A percentile compares a stretch with the other conserved stretches of the same genome.
phyloP scores from a whole-genome alignment of 306 rosid genomes.

The Morella rubra region DNA sequence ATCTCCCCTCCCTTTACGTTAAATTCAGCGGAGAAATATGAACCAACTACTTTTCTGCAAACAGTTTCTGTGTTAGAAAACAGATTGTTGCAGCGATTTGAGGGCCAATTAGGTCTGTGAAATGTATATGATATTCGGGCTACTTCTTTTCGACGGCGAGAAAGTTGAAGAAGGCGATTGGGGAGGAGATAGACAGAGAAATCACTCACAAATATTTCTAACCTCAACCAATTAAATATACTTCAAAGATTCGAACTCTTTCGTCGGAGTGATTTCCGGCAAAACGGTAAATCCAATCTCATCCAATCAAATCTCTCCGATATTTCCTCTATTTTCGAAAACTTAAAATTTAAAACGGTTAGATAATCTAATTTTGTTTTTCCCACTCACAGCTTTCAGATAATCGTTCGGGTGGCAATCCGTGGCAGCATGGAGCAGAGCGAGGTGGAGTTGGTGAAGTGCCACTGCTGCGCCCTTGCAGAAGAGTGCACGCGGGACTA shows the following conservation, averaged over 20 bases:
- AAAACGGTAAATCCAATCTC: too few relatives aligned
- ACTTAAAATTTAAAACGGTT: too few relatives aligned
- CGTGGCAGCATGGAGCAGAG: background rate
- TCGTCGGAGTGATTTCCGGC: too few relatives aligned
- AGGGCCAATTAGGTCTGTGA: constrained; percentile 42
- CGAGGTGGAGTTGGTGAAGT: constrained; percentile 48
- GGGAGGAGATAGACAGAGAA: constrained; percentile 57
- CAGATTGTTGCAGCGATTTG: background rate
- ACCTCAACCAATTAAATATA: too few relatives aligned
- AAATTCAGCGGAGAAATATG: too few relatives aligned
- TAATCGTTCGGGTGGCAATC: background rate
- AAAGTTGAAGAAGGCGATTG: constrained; percentile 49
- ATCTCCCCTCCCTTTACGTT: too few relatives aligned
- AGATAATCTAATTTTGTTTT: too few relatives aligned
- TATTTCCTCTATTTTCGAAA: too few relatives aligned
- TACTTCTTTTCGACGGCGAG: constrained; percentile 38
- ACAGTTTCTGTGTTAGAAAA: background rate
- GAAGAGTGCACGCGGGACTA: constrained; percentile 80
- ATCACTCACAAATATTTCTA: too few relatives aligned
- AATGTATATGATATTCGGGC: constrained; percentile 34
- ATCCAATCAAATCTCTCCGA: too few relatives aligned
- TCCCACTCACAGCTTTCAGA: too few relatives aligned
- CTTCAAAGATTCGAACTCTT: too few relatives aligned
- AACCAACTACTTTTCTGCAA: background rate
- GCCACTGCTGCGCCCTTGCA: constrained; percentile 66